Evolutionary conservation across 2,329 filamentous ascomycete genomes (phyloP).

Genomic region (Penicillium capsulatum): DNA sequence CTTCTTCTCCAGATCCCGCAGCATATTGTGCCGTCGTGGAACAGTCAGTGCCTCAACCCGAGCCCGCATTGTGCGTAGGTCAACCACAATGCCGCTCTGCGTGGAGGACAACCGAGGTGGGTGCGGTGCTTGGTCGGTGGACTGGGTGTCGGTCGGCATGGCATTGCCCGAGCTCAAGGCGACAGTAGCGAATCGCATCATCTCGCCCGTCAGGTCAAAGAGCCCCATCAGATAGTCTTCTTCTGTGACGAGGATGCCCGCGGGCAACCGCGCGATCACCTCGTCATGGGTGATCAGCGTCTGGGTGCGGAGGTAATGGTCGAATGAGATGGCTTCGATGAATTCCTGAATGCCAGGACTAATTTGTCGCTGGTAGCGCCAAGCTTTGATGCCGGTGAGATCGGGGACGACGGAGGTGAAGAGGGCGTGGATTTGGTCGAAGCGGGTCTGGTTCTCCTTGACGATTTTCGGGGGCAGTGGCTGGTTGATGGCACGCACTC

Average conservation of each 20-base stretch:
- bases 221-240: slow-evolving; percentile 88
- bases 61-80: slow-evolving; percentile 73
- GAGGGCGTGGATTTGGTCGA: slow-evolving; percentile 65
- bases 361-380: slow-evolving; percentile 76
- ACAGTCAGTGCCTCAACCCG: slow-evolving; percentile 70
- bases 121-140: slow-evolving; percentile 5
- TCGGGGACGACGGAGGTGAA: slow-evolving; percentile 68
- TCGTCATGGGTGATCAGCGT: slow-evolving; percentile 66
- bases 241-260: slow-evolving; percentile 62
- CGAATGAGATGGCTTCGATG: slow-evolving; percentile 84
- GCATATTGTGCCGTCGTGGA: slow-evolving; percentile 50
- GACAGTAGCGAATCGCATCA: slow-evolving; percentile 95
- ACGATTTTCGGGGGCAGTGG: slow-evolving; percentile 63
- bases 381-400: slow-evolving; percentile 70
- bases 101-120: slow-evolving; percentile 24
- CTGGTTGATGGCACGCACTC: slow-evolving; percentile 44
- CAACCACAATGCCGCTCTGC: slow-evolving; percentile 67
- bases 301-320: slow-evolving; percentile 78
- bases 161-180: slow-evolving; percentile 70
- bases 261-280: slow-evolving; percentile 44
- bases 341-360: slow-evolving; percentile 84
- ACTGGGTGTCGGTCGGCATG: slow-evolving; percentile 29
- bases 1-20: slow-evolving; percentile 69
- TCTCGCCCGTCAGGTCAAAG: slow-evolving; percentile 89
- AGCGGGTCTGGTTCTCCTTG: slow-evolving; percentile 65